A percentile compares a stretch with the other conserved stretches of the same genome.
These are phyloP conservation scores for Copromyces sp. DNA, from an alignment of 495 filamentous ascomycete genomes.

Conservation along the genomic window DNA sequence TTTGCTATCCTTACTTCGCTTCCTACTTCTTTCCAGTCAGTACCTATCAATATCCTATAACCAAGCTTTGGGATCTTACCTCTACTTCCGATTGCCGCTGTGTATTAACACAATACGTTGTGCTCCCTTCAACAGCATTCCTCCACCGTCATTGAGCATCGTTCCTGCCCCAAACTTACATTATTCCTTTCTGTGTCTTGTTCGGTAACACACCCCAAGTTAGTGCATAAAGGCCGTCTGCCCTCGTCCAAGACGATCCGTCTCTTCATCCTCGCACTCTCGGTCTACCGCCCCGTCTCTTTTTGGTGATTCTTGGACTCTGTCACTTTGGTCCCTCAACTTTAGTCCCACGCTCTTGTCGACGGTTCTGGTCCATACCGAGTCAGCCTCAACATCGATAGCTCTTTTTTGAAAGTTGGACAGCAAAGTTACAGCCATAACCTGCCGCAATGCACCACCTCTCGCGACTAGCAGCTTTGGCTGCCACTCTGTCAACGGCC, in stretches of 20 bases:
- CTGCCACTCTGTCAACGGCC: slow-evolving; percentile 18
- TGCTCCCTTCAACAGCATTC: not conserved
- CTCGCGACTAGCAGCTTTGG: slow-evolving; percentile 21
- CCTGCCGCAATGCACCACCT: slow-evolving; percentile 20
- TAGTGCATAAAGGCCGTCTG: not conserved
- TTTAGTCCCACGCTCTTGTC: not conserved
- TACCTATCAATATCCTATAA: not conserved
- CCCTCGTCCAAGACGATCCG: not conserved
- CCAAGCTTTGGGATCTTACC: not conserved
- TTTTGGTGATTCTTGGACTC: not conserved
- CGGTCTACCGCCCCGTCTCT: not conserved
- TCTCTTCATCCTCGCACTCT: not conserved
- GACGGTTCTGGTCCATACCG: not conserved
- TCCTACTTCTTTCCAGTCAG: not conserved
- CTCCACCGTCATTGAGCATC: not conserved
- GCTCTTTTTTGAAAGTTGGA: not conserved
- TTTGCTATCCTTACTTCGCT: not conserved
- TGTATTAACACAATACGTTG: not conserved
- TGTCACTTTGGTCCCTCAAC: not conserved
- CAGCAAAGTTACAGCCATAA: not conserved
- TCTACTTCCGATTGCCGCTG: not conserved
- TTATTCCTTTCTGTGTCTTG: not conserved
- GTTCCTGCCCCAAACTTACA: not conserved
- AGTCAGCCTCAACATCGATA: not conserved
- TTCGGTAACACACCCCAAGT: not conserved